Conservation (phyloP, 129 eudicot genomes). For the Kitagawia praeruptora region DNA sequence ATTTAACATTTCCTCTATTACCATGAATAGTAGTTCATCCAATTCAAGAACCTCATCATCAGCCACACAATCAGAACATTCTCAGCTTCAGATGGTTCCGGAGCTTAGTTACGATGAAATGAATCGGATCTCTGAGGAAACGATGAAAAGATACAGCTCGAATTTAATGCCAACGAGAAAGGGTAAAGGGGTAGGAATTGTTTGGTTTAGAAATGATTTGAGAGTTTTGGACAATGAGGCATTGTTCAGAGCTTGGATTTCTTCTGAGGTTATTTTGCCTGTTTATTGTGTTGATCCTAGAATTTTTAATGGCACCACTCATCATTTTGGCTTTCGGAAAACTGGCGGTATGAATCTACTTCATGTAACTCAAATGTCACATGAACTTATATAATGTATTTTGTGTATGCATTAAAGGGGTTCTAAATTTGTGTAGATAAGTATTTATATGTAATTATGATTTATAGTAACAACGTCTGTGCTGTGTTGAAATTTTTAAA, state of each 20-base stretch:
- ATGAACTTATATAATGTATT: neutral
- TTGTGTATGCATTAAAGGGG: too few relatives aligned
- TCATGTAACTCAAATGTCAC: neutral
- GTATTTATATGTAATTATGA: neutral
- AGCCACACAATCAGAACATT: neutral
- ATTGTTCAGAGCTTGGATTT: conserved; percentile 45
- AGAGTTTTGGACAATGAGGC: conserved; percentile 65
- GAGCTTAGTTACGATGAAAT: conserved; percentile 30
- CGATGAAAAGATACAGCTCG: conserved; percentile 28
- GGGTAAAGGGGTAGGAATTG: conserved; percentile 54
- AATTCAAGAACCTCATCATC: conserved; percentile 4
- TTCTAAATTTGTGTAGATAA: neutral
- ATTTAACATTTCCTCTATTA: neutral
- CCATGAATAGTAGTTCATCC: neutral
- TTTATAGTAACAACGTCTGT: neutral
- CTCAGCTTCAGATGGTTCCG: conserved; percentile 24
- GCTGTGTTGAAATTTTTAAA: neutral
- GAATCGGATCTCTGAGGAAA: conserved; percentile 27
- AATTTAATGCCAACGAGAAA: conserved; percentile 9
- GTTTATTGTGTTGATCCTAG: conserved; percentile 64
- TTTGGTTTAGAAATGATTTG: conserved; percentile 69
- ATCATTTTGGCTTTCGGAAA: conserved; percentile 52
- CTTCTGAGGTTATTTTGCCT: conserved; percentile 50
- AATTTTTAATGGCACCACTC: conserved; percentile 34
- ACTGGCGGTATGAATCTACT: conserved; percentile 40